phyloP scores from a whole-genome alignment of 345 rosid species.

The Kernera saxatilis region DNA sequence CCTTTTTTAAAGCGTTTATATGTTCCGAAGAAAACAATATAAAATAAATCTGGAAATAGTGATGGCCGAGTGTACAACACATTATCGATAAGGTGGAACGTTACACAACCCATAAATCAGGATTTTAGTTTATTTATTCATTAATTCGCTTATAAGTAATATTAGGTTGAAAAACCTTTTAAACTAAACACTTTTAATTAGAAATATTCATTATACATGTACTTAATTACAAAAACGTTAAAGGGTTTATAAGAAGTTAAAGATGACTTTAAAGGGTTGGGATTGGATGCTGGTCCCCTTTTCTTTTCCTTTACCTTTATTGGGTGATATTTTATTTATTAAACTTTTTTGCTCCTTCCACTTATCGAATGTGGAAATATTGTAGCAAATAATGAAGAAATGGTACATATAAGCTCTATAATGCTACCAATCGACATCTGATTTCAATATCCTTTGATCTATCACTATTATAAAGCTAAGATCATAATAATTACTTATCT shows the following conservation, averaged over 20 bases:
- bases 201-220: not conserved
- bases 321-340: not conserved
- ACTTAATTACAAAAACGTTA: constrained; percentile 17
- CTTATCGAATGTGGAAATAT: constrained; percentile 19
- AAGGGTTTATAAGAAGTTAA: constrained; percentile 15
- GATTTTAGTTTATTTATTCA: constrained; percentile 4
- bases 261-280: constrained; percentile 29
- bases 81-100: constrained; percentile 34
- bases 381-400: not conserved
- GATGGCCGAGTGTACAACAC: constrained; percentile 31
- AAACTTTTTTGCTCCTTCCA: constrained; percentile 17
- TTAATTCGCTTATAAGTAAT: constrained; percentile 11
- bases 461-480: not conserved
- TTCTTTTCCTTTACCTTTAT: constrained; percentile 16
- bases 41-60: constrained; percentile 10
- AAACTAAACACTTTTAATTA: not conserved
- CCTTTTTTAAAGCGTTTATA: not conserved
- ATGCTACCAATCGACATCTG: constrained; percentile 1
- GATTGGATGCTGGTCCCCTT: constrained; percentile 33
- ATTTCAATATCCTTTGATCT: constrained; percentile 4
- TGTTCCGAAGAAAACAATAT: not conserved
- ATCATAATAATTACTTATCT: constrained; percentile 10
- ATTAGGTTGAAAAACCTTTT: constrained; percentile 17
- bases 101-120: constrained; percentile 26
- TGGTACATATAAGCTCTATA: not conserved